Conservation (phyloP, 768 basidiomycete species). For the Candolleomyces aberdarensis region DNA sequence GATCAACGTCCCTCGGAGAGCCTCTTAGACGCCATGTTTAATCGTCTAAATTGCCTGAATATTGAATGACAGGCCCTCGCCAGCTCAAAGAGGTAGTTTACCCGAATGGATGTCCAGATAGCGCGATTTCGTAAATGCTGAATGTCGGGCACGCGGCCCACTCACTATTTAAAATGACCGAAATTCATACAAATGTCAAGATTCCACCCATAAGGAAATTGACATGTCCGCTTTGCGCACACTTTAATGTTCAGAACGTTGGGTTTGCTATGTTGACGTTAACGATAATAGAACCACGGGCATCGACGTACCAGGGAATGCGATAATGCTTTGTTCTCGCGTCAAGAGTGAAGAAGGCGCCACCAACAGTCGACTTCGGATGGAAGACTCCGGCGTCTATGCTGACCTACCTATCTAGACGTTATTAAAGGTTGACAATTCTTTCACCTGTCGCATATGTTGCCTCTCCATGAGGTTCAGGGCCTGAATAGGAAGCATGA, state of each 20-base stretch:
- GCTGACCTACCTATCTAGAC: background rate
- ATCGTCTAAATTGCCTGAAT: too few relatives aligned
- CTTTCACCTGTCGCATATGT: background rate
- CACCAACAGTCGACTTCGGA: background rate
- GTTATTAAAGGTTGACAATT: background rate
- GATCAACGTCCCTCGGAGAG: background rate
- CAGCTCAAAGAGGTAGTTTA: background rate
- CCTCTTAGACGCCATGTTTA: background rate
- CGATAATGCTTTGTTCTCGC: background rate
- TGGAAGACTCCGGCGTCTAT: background rate
- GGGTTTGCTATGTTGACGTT: background rate
- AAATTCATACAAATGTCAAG: background rate
- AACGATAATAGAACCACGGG: background rate
- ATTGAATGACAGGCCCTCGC: background rate
- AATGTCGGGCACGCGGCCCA: background rate
- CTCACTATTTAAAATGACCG: conserved; percentile 3
- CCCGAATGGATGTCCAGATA: background rate
- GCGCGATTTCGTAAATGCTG: background rate
- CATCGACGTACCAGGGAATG: background rate
- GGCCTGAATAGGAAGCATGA: background rate
- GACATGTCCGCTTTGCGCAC: background rate
- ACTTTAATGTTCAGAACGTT: background rate
- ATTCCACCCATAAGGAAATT: background rate
- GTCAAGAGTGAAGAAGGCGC: background rate
- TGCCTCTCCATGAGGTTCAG: background rate